These are phyloP conservation scores for Suhomyces canberraensis DNA, from an alignment of 805 yeast genomes.

Conservation along the genomic window DNA sequence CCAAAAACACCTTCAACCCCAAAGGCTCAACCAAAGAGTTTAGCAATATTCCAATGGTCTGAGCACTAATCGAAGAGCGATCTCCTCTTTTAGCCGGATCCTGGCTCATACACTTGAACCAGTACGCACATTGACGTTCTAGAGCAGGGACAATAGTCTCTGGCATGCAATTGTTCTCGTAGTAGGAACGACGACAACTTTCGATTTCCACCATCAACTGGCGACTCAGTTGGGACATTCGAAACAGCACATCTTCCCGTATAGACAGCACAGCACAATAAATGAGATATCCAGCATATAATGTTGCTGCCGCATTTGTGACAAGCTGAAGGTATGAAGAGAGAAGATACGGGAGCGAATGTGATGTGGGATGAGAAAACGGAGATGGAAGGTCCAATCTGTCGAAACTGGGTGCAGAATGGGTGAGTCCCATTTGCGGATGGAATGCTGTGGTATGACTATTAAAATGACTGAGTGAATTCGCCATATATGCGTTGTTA, in stretches of 20 bases:
- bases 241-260: constrained; percentile 50
- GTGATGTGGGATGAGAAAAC: constrained; percentile 48
- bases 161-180: constrained; percentile 56
- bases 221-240: constrained; percentile 46
- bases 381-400: too few relatives aligned
- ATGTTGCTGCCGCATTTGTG: constrained; percentile 46
- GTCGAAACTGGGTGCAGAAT: too few relatives aligned
- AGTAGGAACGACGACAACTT: constrained; percentile 49
- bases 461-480: neutral
- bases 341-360: constrained; percentile 53
- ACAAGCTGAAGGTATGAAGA: constrained; percentile 60
- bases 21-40: constrained; percentile 68
- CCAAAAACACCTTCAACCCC: constrained; percentile 54
- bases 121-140: constrained; percentile 52
- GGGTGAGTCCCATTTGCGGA: constrained; percentile 39
- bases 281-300: constrained; percentile 43
- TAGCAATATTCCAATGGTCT: constrained; percentile 56
- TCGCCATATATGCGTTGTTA: too few relatives aligned
- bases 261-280: constrained; percentile 47
- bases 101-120: constrained; percentile 66
- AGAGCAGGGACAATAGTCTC: constrained; percentile 57
- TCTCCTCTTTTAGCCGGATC: constrained; percentile 50
- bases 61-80: constrained; percentile 54
- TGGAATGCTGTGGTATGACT: neutral
- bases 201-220: constrained; percentile 50